phyloP scores from a whole-genome alignment of 805 yeast genomes.

The Cyberlindnera sargentensis region DNA sequence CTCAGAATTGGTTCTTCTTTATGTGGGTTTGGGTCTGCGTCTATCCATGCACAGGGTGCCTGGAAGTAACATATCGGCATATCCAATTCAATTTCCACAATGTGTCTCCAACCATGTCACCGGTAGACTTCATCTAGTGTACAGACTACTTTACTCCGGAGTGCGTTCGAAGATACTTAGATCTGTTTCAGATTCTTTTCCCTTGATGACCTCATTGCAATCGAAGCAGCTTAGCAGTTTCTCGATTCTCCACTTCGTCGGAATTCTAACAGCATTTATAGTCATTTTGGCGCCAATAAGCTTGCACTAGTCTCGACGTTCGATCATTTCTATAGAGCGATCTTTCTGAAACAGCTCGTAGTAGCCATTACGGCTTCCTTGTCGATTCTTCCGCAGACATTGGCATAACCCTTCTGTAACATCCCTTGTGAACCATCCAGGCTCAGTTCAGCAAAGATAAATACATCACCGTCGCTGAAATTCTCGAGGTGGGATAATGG shows the following conservation, averaged over 20 bases:
- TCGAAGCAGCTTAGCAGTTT: no score
- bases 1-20: no score
- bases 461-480: not conserved
- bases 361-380: conserved; percentile 1
- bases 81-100: no score
- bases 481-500: not conserved
- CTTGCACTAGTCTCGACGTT: not conserved
- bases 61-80: no score
- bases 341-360: not conserved
- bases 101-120: no score
- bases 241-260: not conserved
- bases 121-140: no score
- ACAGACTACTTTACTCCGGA: no score
- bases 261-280: not conserved
- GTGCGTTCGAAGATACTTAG: no score
- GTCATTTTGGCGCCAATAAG: not conserved
- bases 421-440: not conserved
- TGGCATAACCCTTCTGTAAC: not conserved
- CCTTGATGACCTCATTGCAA: no score
- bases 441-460: not conserved
- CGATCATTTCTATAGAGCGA: not conserved
- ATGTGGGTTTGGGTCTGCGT: no score
- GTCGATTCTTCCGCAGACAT: not conserved
- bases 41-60: no score
- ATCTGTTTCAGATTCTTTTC: no score